Percentiles rank a stretch among this genome's conserved stretches.
Conservation (phyloP, 2,329 filamentous ascomycete genomes). For the Stagonosporopsis tanaceti region DNA sequence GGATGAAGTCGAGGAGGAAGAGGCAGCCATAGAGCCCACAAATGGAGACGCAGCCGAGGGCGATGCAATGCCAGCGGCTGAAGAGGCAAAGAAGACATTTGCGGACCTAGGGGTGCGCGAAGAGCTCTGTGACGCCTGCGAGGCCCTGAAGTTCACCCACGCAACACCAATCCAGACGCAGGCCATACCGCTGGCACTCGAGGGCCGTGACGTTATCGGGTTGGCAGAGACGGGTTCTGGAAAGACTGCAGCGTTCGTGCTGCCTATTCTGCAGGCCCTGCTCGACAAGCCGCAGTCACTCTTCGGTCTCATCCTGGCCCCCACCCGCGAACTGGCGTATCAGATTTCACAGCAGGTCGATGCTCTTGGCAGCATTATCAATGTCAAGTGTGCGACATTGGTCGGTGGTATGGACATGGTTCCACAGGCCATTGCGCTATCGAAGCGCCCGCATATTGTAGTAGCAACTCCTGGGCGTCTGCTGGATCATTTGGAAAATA, state of each 20-base stretch:
- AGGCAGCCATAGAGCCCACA: slow-evolving; percentile 5
- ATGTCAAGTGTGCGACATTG: slow-evolving; percentile 84
- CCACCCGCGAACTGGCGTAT: slow-evolving; percentile 90
- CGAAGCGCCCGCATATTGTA: slow-evolving; percentile 94
- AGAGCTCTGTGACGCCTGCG: slow-evolving; percentile 87
- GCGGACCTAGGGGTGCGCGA: slow-evolving; percentile 82
- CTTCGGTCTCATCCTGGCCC: slow-evolving; percentile 89
- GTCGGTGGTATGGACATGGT: slow-evolving; percentile 98
- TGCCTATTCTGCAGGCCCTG: slow-evolving; percentile 88
- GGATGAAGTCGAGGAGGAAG: slow-evolving; percentile 32
- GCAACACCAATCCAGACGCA: slow-evolving; percentile 90
- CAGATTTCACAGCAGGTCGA: slow-evolving; percentile 92
- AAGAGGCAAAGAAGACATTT: slow-evolving; percentile 67
- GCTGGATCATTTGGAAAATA: slow-evolving; percentile 93
- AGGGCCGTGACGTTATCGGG: slow-evolving; percentile 87
- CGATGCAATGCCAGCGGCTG: slow-evolving; percentile 5
- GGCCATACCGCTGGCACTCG: slow-evolving; percentile 81
- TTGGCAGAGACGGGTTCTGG: slow-evolving; percentile 94
- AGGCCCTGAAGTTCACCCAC: slow-evolving; percentile 78
- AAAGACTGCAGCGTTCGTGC: slow-evolving; percentile 93
- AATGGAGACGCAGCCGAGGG: slow-evolving; percentile 8
- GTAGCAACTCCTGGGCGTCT: slow-evolving; percentile 93
- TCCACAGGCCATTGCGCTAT: slow-evolving; percentile 85
- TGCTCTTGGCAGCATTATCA: slow-evolving; percentile 84
- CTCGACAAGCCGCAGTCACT: slow-evolving; percentile 86